Base-by-base conservation (phyloP, 1,284 basidiomycete species). In the Mycosarcoma maydis region DNA sequence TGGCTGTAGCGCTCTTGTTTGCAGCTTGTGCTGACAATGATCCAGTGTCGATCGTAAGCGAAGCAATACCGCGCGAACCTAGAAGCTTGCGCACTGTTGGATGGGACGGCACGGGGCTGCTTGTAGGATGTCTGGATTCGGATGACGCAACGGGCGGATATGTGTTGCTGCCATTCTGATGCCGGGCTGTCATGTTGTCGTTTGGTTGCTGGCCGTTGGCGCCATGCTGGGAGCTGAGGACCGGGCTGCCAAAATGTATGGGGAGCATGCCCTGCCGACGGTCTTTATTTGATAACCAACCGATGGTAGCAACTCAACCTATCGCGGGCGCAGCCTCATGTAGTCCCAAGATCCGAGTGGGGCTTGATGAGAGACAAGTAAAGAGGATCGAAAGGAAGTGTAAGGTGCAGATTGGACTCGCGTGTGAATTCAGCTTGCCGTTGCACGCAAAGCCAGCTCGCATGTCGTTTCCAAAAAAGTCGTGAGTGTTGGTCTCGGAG, bases 11-110 rank as follows among this genome's bases (percentile, higher is more conserved):
- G 11, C 41, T 51, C 17, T 45, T 22, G 19, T 20, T 32, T 19
- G 41, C 24, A 5, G 50, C 4, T 8, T 52, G 44, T 2, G 37
- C 36, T 8, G 58, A 59, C n/a, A 62, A 26, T 8, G 64, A 45
- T 9, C 56, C 57, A 3, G 69, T 68, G 19, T 67, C 66, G 46
- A 72, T 64, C 44, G 69, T 72, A 40, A 72, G 54, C 5, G 64
- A 54, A 4, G 69, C 66, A 11, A 72, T 54, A 17, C 69, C 69
- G 6, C 54, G 52, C 3, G 44, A 36, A 1, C 69, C 64, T 7
- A 72, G 42, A 2, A 72, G n/a, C 11, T 40, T 49, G 19, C 34
- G 47, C n/a, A 59, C 43, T 3, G 30, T 44, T 2, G 53, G 38
- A 29, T 55, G 23, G 3, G 56, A 59, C 1, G 62, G 52, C 6